Evolutionary conservation across 768 basidiomycete genomes (phyloP), one percentile per base, ranked within the genome.

Genomic region (Tricholoma sp.): DNA sequence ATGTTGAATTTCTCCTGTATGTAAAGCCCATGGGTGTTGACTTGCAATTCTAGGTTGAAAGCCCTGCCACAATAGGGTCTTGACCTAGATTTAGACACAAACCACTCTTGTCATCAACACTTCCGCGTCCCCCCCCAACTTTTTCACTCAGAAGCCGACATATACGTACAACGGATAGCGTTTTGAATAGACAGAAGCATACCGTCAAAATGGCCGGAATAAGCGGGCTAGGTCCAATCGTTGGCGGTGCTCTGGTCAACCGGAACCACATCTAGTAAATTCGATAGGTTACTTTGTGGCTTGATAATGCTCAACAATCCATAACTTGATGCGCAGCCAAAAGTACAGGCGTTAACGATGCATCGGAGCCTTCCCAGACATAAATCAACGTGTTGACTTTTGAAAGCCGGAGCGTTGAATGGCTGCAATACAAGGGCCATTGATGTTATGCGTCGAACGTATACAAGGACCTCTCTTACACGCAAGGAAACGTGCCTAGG

Each of bases 321-420:
- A 29, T 42, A 80, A 84, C 86, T 74, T 86, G 85, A 65, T 88
- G 86, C 1, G 79, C 85, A n/a, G 80, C 78, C 41, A 88, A 68
- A 10, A 92, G 72, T 13, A 91, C 61, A 0, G 91, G 90, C 66
- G 89, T 88, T n/a, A 88, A 73, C 0, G 74, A 70, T 10, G 67
- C 57, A 60, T 89, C 76, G 3, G 80, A 77, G 1, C 89, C 90
- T 52, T 77, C 72, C 89, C 89, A 91, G 50, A 83, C 80, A 65
- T 82, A 89, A 7, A 89, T 68, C n/a, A 91, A 75, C 0, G 82
- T 88, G 67, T 91, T 91, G 62, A 94, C 82, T 61, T 83, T 85
- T 8, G 83, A 84, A 57, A 88, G 75, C 32, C 76, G 64, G 44
- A 91, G 74, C 8, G 68, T 77, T 17, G 73, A 49, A 66, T 89